Percentiles rank a stretch among this genome's conserved stretches.
These are phyloP conservation scores for Heliocybe sulcata DNA, from an alignment of 1,284 basidiomycete genomes.

Conservation along the genomic window DNA sequence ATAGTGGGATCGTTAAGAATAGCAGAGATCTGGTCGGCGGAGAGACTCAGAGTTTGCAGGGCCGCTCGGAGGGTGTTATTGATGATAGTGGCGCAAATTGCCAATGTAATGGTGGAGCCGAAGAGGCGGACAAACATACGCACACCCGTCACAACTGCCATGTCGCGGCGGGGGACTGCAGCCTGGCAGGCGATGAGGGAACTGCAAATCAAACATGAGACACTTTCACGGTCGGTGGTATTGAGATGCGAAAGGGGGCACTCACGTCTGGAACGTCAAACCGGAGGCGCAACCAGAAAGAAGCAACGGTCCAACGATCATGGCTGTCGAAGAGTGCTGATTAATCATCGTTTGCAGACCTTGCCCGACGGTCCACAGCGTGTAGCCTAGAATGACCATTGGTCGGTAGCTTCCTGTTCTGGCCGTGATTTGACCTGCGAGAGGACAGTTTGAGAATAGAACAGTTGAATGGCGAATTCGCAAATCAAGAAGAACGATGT, in stretches of 20 bases:
- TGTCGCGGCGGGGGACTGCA: constrained; percentile 26
- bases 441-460: neutral
- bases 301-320: constrained; percentile 32
- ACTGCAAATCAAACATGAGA: neutral
- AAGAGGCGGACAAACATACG: constrained; percentile 27
- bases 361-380: constrained; percentile 30
- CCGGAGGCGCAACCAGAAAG: constrained; percentile 24
- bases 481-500: neutral
- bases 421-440: constrained; percentile 9
- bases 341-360: constrained; percentile 22
- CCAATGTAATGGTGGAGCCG: constrained; percentile 30
- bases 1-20: constrained; percentile 13
- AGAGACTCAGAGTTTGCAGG: constrained; percentile 7
- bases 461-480: too few species aligned
- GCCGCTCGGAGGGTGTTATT: constrained; percentile 12
- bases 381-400: constrained; percentile 15
- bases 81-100: constrained; percentile 24
- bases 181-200: constrained; percentile 19
- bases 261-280: constrained; percentile 13
- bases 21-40: constrained; percentile 5
- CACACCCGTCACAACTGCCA: constrained; percentile 20
- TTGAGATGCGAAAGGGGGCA: neutral
- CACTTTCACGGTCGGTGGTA: neutral
- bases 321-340: constrained; percentile 23
- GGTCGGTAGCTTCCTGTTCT: constrained; percentile 24